These are phyloP conservation scores for Hsuehochloa calcarea DNA, from an alignment of 176 grass and related monocot species.

Conservation along the genomic window DNA sequence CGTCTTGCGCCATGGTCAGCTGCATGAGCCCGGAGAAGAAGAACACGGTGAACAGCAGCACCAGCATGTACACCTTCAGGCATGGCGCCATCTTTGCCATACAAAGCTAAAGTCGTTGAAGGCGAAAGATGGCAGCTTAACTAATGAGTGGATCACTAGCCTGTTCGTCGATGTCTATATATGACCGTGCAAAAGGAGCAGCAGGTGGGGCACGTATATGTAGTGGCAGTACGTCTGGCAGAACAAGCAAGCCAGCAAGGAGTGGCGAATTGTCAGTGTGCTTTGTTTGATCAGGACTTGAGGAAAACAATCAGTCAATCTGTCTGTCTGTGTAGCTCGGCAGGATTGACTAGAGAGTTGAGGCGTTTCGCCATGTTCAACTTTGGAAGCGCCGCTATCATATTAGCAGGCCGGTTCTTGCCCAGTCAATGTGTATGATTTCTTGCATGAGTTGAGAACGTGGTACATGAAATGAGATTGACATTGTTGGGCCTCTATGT, in stretches of 20 bases:
- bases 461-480: too few species aligned
- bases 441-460: too few species aligned
- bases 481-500: too few species aligned
- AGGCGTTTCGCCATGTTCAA: background rate
- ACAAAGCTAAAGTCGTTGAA: background rate
- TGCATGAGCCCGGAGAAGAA: slow-evolving; percentile 46
- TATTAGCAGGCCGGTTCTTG: background rate
- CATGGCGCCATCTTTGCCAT: background rate
- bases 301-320: background rate
- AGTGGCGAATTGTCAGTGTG: background rate
- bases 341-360: background rate
- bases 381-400: background rate
- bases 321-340: background rate
- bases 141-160: background rate
- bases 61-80: slow-evolving; percentile 20
- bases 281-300: background rate
- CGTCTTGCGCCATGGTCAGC: slow-evolving; percentile 29
- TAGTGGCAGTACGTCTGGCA: background rate
- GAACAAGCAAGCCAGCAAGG: background rate
- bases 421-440: background rate
- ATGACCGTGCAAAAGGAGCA: too few species aligned
- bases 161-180: too few species aligned
- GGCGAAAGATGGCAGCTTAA: background rate
- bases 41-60: slow-evolving; percentile 27
- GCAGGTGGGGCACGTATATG: background rate